phyloP scores from a whole-genome alignment of 2,329 filamentous ascomycete species.

The Bipolaris cookei region DNA sequence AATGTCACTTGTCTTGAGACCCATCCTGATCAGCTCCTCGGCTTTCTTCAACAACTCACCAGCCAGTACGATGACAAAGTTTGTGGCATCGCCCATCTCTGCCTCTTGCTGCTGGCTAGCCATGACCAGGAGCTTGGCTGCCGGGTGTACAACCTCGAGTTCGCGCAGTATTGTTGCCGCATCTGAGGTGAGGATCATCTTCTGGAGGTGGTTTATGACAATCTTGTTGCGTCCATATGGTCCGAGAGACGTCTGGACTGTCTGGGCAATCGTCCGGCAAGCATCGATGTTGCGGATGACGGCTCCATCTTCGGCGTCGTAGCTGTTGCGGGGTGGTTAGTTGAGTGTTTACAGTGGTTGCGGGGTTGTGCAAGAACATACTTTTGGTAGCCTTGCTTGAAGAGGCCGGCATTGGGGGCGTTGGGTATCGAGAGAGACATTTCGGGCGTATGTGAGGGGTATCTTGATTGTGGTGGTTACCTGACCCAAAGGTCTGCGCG shows the following conservation, averaged over 20 bases:
- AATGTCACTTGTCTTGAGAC: constrained; percentile 97
- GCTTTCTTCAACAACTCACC: constrained; percentile 97
- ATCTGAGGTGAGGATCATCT: constrained; percentile 99
- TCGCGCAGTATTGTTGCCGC: constrained; percentile 96
- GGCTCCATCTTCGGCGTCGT: constrained; percentile 98
- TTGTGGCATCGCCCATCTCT: constrained; percentile 98
- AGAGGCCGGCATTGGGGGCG: constrained; percentile 89
- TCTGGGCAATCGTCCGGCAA: constrained; percentile 92
- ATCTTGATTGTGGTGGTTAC: constrained; percentile 37
- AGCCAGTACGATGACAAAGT: constrained; percentile 93
- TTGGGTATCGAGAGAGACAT: constrained; percentile 98
- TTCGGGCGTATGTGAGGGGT: constrained; percentile 43
- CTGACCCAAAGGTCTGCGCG: constrained; percentile 22
- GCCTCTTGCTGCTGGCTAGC: constrained; percentile 98
- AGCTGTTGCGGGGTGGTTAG: constrained; percentile 65
- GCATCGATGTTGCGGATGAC: constrained; percentile 98
- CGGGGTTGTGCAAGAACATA: constrained; percentile 56
- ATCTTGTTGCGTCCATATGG: constrained; percentile 99
- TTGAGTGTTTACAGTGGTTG: constrained; percentile 23
- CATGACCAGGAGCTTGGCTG: constrained; percentile 97
- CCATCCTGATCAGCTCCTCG: constrained; percentile 94
- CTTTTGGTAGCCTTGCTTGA: constrained; percentile 97
- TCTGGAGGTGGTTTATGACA: constrained; percentile 99
- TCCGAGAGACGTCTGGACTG: constrained; percentile 94
- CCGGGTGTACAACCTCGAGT: constrained; percentile 97